Percentiles rank a stretch among this genome's conserved stretches.
Conservation (phyloP, 176 grass and related monocot species). For the Chloris gayana region DNA sequence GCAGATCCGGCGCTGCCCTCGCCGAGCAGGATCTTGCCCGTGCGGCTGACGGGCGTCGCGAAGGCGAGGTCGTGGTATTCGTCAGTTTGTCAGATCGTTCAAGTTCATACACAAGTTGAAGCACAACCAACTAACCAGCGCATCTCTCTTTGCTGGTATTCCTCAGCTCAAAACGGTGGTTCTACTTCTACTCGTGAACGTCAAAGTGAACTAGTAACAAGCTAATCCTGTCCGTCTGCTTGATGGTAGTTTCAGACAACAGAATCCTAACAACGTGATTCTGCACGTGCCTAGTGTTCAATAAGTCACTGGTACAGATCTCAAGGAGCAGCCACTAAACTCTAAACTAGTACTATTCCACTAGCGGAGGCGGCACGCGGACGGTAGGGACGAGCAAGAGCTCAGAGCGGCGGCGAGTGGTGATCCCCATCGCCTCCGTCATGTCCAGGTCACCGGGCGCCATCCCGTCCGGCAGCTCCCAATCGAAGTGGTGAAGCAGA, state of each 20-base stretch:
- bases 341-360: neutral
- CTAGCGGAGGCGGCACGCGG: neutral
- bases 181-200: no score
- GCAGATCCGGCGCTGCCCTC: slow-evolving; percentile 37
- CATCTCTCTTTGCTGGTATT: no score
- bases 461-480: slow-evolving; percentile 1
- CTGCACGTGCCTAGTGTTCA: neutral
- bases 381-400: neutral
- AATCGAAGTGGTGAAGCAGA: slow-evolving; percentile 1
- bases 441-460: neutral
- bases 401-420: neutral
- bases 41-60: neutral
- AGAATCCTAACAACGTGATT: neutral
- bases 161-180: no score
- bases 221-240: no score
- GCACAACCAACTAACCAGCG: no score
- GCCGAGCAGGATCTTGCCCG: neutral
- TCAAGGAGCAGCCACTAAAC: neutral
- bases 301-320: no score
- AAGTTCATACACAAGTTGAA: no score
- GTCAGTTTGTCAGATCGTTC: no score
- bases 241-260: neutral
- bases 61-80: slow-evolving; percentile 10
- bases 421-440: neutral
- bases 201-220: no score